Base-by-base conservation (phyloP, 345 rosid species). In the Eucalyptus grandis region DNA sequence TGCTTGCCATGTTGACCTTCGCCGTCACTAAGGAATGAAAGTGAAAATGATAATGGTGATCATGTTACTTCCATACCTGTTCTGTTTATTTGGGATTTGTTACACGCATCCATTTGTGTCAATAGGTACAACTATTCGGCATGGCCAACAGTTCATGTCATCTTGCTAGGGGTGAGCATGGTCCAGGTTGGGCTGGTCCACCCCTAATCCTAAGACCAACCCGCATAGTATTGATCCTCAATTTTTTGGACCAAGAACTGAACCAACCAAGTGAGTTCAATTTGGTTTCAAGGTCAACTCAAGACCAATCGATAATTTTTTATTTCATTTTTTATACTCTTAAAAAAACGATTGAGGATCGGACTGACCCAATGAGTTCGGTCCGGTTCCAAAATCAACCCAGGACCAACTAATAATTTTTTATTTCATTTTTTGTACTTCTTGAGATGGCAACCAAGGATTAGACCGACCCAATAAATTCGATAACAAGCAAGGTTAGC, bases 211-310 rank as follows among this genome's bases (percentile, higher is more conserved):
- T 14, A 49, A 0, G 1, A 49, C 17, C 51, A 49, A 49, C 1
- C 7, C 17, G 0, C 2, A 49, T 6, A 49, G 1, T 49, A 49
- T 6, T 5, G 1, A 0, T 49, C 17, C 0, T 49, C 0, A 49
- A 49, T 49, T 49, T 49, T 49, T 49, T 17, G 51, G 1, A 49
- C 51, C 17, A 2, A 49, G 3, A 6, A 49, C 1, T 16, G 0
- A 3, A 1, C 1, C 1, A 7, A 14, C 7, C 7, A 49, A 2
- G 17, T 49, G 6, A 0, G 51, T 49, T 14, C 51, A 49, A 1
- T 49, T 16, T 1, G 2, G 3, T 6, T 49, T 7, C 3, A 49
- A 49, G 6, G 3, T 14, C 2, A 49, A 49, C 7, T 5, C 0
- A 16, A 2, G 17, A 49, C 51, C 17, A 49, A 49, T 0, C 51